Conservation (phyloP, 2,329 filamentous ascomycete species). For the Neophaeococcomyces aloes region DNA sequence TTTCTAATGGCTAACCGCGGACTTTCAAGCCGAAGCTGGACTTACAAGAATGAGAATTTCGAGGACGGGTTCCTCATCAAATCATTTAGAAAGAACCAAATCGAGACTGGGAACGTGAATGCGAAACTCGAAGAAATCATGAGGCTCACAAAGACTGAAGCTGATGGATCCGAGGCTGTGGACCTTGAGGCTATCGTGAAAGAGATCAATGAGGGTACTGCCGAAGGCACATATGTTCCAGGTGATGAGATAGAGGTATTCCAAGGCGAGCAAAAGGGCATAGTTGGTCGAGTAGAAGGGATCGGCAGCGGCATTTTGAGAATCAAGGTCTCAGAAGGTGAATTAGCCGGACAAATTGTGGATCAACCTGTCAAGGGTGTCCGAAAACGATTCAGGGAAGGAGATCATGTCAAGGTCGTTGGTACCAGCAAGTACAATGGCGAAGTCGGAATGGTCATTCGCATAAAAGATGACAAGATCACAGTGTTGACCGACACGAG, state of each 20-base stretch:
- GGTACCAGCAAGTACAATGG: conserved; percentile 89
- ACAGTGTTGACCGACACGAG: conserved; percentile 88
- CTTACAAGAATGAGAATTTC: conserved; percentile 79
- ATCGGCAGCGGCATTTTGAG: conserved; percentile 90
- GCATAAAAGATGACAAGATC: conserved; percentile 82
- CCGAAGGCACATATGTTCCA: conserved; percentile 73
- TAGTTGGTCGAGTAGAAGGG: conserved; percentile 72
- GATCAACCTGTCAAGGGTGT: conserved; percentile 88
- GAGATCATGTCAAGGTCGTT: conserved; percentile 98
- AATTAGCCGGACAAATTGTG: conserved; percentile 69
- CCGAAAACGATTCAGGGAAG: conserved; percentile 81
- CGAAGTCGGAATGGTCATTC: conserved; percentile 94
- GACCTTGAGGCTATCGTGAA: conserved; percentile 85
- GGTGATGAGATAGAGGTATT: conserved; percentile 97
- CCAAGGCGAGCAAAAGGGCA: conserved; percentile 85
- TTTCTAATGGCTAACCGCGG: conserved; percentile 43
- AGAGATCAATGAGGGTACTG: conserved; percentile 74
- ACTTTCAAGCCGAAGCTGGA: conserved; percentile 59
- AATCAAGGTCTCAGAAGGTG: conserved; percentile 71
- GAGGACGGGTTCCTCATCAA: conserved; percentile 89
- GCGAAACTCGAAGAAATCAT: conserved; percentile 91
- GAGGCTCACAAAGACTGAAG: conserved; percentile 76
- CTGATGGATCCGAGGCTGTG: conserved; percentile 87
- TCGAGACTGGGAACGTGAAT: conserved; percentile 82
- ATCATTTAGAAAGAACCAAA: conserved; percentile 78